Percentiles rank a stretch among this genome's conserved stretches.
phyloP scores from a whole-genome alignment of 306 rosid species.

The Cicer pinnatifidum region DNA sequence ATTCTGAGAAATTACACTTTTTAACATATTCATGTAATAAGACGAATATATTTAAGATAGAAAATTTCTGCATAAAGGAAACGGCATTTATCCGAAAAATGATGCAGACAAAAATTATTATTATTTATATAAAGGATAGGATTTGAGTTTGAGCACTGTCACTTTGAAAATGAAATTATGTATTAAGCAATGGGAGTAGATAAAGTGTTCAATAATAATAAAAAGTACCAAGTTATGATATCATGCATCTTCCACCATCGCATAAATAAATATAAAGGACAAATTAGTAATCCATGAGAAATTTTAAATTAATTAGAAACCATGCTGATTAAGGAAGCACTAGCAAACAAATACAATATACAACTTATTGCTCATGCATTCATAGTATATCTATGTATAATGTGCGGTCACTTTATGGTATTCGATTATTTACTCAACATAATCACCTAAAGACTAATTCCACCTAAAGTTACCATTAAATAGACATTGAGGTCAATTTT shows the following conservation, averaged over 20 bases:
- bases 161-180: constrained; percentile 35
- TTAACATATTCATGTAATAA: not conserved
- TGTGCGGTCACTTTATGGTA: too few species aligned
- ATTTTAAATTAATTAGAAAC: not conserved
- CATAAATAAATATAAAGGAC: not conserved
- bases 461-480: too few species aligned
- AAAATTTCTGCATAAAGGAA: not conserved
- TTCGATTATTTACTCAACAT: too few species aligned
- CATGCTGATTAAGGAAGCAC: constrained; percentile 35
- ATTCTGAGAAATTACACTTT: not conserved
- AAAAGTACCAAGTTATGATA: not conserved
- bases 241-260: constrained; percentile 4
- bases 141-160: constrained; percentile 40
- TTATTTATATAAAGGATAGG: constrained; percentile 26
- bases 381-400: too few species aligned
- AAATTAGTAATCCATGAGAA: not conserved
- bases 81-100: not conserved
- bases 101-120: not conserved
- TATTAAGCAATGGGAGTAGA: not conserved
- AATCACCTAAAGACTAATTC: too few species aligned
- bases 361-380: constrained; percentile 11
- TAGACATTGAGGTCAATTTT: too few species aligned
- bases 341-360: constrained; percentile 1
- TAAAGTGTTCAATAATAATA: constrained; percentile 16
- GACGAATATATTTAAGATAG: not conserved